Base-by-base conservation (phyloP, 2,329 filamentous ascomycete species). In the Trematosphaeria pertusa region DNA sequence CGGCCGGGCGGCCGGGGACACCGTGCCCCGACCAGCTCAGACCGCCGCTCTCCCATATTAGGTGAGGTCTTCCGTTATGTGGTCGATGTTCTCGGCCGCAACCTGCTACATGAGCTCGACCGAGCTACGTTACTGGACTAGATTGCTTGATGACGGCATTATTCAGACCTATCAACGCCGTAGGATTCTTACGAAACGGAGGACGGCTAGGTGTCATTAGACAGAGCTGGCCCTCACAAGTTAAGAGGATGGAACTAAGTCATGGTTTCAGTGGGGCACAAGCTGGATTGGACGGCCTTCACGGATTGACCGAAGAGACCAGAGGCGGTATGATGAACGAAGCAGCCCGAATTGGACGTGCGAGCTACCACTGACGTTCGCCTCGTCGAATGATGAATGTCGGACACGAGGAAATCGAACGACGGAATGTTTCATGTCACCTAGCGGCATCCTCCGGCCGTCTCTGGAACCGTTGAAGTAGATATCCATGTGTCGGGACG, bases 171-270 rank as follows among this genome's bases (percentile, higher is more conserved):
- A 37, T 37, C 19, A 37, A 47, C 37, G 37, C 43, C 31, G 43
- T 35, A 41, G 37, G 43, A 41, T 47, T 47, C 14, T 41, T 47
- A 47, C 20, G 8, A 41, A 47, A 47, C 37, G 15, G 39, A 48
- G 32, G 38, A 48, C 18, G 43, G 37, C 45, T 48, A 48, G 45
- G 31, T 37, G 38, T 48, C 18, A 48, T 48, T 48, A 19, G 46
- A 34, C n/a, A 21, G 39, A 43, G 33, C 40, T 43, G 33, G 20
- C 33, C 34, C 46, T 43, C 30, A 38, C 34, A 48, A 43, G 39
- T 48, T 43, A 49, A 49, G 41, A 28, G 46, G 37, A 48, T 42
- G 17, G 45, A 48, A 38, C 45, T 48, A 48, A 48, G 30, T 42
- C 24, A 48, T 48, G 19, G 45, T 48, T 48, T 48, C 18, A 48